Evolutionary conservation across 495 filamentous ascomycete genomes (phyloP), one percentile per base, ranked within the genome.

Genomic region (Neurospora intermedia): DNA sequence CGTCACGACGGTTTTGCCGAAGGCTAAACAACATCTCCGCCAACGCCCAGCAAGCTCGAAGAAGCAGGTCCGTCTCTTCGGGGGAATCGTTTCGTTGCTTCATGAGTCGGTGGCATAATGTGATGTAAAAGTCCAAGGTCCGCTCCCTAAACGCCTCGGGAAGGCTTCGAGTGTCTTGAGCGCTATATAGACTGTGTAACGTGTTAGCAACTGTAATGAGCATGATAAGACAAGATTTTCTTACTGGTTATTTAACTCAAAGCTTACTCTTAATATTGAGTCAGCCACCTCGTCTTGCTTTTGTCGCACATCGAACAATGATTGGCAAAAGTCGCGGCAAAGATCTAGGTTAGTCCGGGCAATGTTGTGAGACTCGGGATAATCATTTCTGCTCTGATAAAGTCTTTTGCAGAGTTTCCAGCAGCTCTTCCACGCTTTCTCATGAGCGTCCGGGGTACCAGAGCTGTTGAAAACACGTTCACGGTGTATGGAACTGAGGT

Each of bases 21-120:
- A 97, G 86, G 80, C 91, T 96, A 81, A 97, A 97, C 1, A 97
- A 87, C 93, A 97, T 97, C 79, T 97, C 94, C 3, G 94, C 94
- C 31, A 97, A 81, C 13, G 91, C 89, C 94, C 94, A 97, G 78
- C 94, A 97, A 7, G 94, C 92, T 69, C 91, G 90, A 1, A 97
- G 86, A 4, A 97, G 86, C 31, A 91, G 89, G 76, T 96, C 93
- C 3, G 93, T 94, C 75, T 94, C 92, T 74, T 91, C 90, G 6
- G 89, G 90, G 1, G 93, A 80, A 40, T 90, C 89, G 69, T 88
- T 91, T 69, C 92, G 88, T 81, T 97, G 94, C 80, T 96, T 97
- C 94, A 97, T 97, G 7, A 97, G 85, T 41, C 94, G 88, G 80
- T 97, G 94, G 72, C 94, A 97, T 4, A 97, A 79, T 0, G 94